Percentiles rank a stretch among this genome's conserved stretches.
phyloP scores from a whole-genome alignment of 371 early-diverging fungal species.

The Capillidium heterosporum region DNA sequence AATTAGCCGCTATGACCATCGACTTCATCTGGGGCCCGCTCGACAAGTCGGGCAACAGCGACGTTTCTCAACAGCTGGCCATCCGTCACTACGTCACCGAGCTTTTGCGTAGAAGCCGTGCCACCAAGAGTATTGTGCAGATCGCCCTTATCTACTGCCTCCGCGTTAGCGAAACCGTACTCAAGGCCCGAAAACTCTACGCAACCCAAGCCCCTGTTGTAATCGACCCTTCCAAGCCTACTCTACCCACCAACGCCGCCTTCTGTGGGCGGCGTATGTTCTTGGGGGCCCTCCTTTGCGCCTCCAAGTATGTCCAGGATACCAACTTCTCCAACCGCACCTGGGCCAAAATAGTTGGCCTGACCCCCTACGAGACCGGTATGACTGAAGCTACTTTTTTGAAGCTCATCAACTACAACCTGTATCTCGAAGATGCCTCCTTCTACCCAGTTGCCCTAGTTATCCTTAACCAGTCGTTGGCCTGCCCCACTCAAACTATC shows the following conservation, averaged over 20 bases:
- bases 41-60: not conserved
- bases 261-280: slow-evolving; percentile 66
- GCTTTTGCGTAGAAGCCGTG: slow-evolving; percentile 49
- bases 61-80: not conserved
- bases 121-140: slow-evolving; percentile 62
- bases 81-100: slow-evolving; percentile 16
- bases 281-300: slow-evolving; percentile 52
- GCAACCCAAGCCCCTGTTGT: not conserved
- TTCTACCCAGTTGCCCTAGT: not conserved
- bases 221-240: too few species aligned
- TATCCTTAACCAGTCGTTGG: not conserved
- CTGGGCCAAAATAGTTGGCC: slow-evolving; percentile 59
- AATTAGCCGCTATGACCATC: not conserved
- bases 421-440: slow-evolving; percentile 38
- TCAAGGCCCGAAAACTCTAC: not conserved
- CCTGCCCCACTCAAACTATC: too few species aligned
- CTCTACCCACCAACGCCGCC: slow-evolving; percentile 17
- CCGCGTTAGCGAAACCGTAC: slow-evolving; percentile 16
- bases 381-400: slow-evolving; percentile 50
- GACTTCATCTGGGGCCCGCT: not conserved
- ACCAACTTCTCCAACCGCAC: slow-evolving; percentile 62
- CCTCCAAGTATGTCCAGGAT: slow-evolving; percentile 64
- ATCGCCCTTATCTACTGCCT: slow-evolving; percentile 50
- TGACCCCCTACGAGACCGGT: slow-evolving; percentile 48
- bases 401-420: slow-evolving; percentile 46